These are phyloP conservation scores for sunflower (Helianthus annuus) DNA, from an alignment of 129 eudicot species.

Conservation along the genomic window HanXRQr2.0-SUNRISE NC_035444.2:62333429-62333928, in stretches of 20 bases:
- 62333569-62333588: slow-evolving; percentile 14
- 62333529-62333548: slow-evolving; percentile 4
- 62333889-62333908: background rate
- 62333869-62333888: slow-evolving; percentile 5
- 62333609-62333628: background rate
- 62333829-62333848: background rate
- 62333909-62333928: background rate
- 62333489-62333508: background rate
- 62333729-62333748: background rate
- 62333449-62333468: too few relatives aligned
- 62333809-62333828: background rate
- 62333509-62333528: slow-evolving; percentile 11
- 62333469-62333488: too few relatives aligned
- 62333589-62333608: background rate
- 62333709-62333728: background rate
- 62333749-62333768: slow-evolving; percentile 3
- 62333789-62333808: background rate
- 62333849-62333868: slow-evolving; percentile 13
- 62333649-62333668: background rate
- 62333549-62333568: background rate
- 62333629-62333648: background rate
- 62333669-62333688: too few relatives aligned
- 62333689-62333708: background rate
- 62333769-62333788: background rate
- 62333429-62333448: too few relatives aligned